phyloP scores from a whole-genome alignment of 257 asterid genomes.

The Striga asiatica region DNA sequence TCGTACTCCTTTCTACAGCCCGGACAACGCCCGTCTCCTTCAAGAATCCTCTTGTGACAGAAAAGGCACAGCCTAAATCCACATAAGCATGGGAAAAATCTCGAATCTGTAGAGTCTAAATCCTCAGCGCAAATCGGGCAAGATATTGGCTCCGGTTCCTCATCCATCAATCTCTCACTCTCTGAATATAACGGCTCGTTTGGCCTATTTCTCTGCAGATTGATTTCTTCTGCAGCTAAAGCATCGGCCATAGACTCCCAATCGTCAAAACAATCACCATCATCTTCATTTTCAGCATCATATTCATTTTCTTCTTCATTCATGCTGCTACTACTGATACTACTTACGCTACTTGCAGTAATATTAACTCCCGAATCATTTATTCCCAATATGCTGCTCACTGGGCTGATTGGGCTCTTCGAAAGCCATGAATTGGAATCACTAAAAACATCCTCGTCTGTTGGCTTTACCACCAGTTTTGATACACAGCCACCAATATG shows the following conservation, averaged over 20 bases:
- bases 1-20: constrained; percentile 82
- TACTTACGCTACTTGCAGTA: constrained; percentile 41
- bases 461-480: constrained; percentile 49
- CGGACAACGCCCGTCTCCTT: constrained; percentile 89
- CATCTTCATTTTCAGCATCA: constrained; percentile 14
- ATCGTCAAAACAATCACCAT: constrained; percentile 75
- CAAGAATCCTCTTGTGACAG: constrained; percentile 89
- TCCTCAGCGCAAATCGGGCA: constrained; percentile 93
- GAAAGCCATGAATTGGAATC: constrained; percentile 50
- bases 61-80: constrained; percentile 97
- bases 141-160: constrained; percentile 35
- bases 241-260: constrained; percentile 99
- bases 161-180: constrained; percentile 43
- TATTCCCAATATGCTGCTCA: neutral
- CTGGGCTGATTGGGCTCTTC: constrained; percentile 54
- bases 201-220: constrained; percentile 39
- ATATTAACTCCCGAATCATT: constrained; percentile 26
- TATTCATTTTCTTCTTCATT: constrained; percentile 56
- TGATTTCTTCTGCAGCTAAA: constrained; percentile 52
- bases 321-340: constrained; percentile 47
- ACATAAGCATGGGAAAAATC: constrained; percentile 72
- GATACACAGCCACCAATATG: constrained; percentile 23
- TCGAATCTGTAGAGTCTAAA: constrained; percentile 75
- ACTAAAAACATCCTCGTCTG: constrained; percentile 37
- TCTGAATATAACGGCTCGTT: constrained; percentile 51